These are phyloP conservation scores for Cladosporium sp. DNA, from an alignment of 2,329 filamentous ascomycete species.

Conservation along the genomic window DNA sequence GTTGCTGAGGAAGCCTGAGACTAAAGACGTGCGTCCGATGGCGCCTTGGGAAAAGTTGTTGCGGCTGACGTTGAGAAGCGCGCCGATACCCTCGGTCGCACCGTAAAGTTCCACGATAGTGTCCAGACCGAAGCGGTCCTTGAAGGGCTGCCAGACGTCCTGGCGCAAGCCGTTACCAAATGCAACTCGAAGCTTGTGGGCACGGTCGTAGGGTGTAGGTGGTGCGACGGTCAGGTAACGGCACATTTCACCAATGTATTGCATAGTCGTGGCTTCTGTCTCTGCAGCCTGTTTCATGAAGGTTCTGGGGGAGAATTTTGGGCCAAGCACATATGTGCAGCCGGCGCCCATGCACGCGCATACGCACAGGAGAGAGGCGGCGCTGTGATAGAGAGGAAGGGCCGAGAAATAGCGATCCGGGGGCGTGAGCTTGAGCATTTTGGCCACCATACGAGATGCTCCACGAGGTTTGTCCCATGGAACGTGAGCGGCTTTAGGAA, in stretches of 20 bases:
- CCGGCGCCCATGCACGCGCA: conserved; percentile 50
- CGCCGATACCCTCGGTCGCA: conserved; percentile 54
- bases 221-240: conserved; percentile 71
- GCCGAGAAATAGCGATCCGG: conserved; percentile 80
- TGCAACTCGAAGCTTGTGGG: conserved; percentile 68
- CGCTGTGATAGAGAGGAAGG: conserved; percentile 88
- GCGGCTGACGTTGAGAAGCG: conserved; percentile 66
- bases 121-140: conserved; percentile 58
- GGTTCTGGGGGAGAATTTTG: conserved; percentile 70
- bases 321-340: conserved; percentile 67
- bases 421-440: conserved; percentile 58
- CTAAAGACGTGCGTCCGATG: conserved; percentile 66
- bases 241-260: conserved; percentile 86
- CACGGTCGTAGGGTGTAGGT: conserved; percentile 63
- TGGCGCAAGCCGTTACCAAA: conserved; percentile 84
- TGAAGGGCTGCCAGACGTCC: conserved; percentile 81
- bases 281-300: conserved; percentile 77
- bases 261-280: conserved; percentile 68
- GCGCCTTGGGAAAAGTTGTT: conserved; percentile 74
- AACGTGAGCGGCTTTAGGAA: conserved; percentile 59
- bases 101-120: conserved; percentile 36
- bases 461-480: conserved; percentile 30
- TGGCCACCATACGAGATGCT: conserved; percentile 23
- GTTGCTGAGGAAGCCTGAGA: conserved; percentile 56
- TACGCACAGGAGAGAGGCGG: conserved; percentile 68